Evolutionary conservation across 805 yeast genomes (phyloP).

Genomic region (Wickerhamomyces xylosicus): DNA sequence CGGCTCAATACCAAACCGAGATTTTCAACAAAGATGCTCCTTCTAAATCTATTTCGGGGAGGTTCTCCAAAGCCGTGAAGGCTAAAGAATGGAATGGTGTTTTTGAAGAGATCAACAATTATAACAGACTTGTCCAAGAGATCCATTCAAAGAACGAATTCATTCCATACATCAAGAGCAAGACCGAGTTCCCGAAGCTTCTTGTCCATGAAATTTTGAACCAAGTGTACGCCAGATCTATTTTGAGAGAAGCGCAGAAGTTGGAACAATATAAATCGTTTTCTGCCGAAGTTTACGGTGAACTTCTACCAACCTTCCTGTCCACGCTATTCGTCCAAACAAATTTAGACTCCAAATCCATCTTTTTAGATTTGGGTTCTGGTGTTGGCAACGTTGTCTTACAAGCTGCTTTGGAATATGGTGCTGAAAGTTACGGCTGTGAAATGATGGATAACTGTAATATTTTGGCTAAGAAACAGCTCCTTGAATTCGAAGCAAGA

Average conservation of each 20-base stretch:
- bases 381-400: constrained; percentile 91
- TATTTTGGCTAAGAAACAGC: constrained; percentile 50
- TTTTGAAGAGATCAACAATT: constrained; percentile 27
- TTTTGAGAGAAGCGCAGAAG: constrained; percentile 60
- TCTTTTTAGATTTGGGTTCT: constrained; percentile 84
- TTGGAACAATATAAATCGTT: constrained; percentile 72
- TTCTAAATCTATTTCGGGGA: constrained; percentile 27
- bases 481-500: constrained; percentile 45
- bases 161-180: constrained; percentile 19
- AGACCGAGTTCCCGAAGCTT: constrained; percentile 26
- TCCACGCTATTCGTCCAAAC: constrained; percentile 57
- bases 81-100: constrained; percentile 21
- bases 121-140: constrained; percentile 28
- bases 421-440: constrained; percentile 80
- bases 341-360: constrained; percentile 37
- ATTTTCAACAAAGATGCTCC: constrained; percentile 27
- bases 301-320: constrained; percentile 68
- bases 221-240: constrained; percentile 66
- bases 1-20: constrained; percentile 22
- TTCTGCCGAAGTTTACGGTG: constrained; percentile 88
- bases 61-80: constrained; percentile 24
- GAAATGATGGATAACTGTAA: constrained; percentile 85
- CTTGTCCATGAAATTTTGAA: constrained; percentile 60
- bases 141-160: constrained; percentile 26
- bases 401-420: constrained; percentile 82